Base-by-base conservation (phyloP, 371 early-diverging fungal genomes). In the Mortierella sp. region DNA sequence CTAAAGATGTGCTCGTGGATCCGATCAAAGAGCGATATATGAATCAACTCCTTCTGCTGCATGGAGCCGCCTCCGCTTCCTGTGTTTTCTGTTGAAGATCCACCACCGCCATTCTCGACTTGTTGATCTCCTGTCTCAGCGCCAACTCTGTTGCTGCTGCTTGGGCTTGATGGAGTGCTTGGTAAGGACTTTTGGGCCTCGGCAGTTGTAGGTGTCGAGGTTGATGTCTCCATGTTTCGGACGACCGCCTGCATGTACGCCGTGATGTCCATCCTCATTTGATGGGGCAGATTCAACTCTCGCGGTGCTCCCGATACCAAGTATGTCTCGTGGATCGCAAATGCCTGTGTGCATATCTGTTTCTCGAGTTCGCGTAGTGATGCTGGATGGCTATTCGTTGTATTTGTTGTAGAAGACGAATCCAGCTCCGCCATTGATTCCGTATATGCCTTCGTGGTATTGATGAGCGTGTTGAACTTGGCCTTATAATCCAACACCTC, bases 1-100 rank as follows among this genome's bases (percentile, higher is more conserved):
- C 87, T 72, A 72, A 89, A 91, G 53, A 93, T 89, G 52, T 91
- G 90, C 5, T 90, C 89, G 48, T 91, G 84, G 11, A 86, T 88
- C 26, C 78, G 71, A 44, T 89, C 89, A 75, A 90, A 88, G 72
- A 90, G 75, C 47, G 83, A 82, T 2, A 88, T 79, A 6, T 82
- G 73, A 14, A 90, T 82, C 19, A 87, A 60, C n/a, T 78, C 64
- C 19, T 24, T 56, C 50, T 23, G 30, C 12, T 46, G 48, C 30
- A n/a, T n/a, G n/a, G n/a, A n/a, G n/a, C n/a, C n/a, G n/a, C n/a
- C n/a, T n/a, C n/a, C n/a, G n/a, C n/a, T n/a, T n/a, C n/a, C n/a
- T n/a, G n/a, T n/a, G n/a, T n/a, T n/a, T n/a, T n/a, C n/a, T n/a
- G n/a, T n/a, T 31, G 23, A 37, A 23, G 44, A 27, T 39, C 28